Conservation (phyloP, 2,329 filamentous ascomycete species). For the Helminthosporium solani region DNA sequence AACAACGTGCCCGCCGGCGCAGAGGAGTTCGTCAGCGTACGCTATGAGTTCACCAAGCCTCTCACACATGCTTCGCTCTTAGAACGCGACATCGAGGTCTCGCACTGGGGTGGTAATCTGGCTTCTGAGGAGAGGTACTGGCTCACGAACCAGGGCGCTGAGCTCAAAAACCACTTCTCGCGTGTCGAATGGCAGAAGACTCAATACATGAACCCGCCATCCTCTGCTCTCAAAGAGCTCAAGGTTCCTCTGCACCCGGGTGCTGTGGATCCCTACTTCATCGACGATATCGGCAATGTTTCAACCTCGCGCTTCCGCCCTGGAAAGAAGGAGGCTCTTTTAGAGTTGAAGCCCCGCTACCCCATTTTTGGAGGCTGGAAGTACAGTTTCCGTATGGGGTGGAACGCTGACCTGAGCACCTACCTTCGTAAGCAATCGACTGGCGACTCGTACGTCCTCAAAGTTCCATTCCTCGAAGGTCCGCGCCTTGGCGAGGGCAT, state of each 20-base stretch:
- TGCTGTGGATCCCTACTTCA: constrained; percentile 87
- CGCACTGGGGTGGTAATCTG: constrained; percentile 96
- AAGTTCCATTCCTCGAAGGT: constrained; percentile 89
- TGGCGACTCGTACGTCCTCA: constrained; percentile 76
- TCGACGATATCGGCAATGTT: constrained; percentile 94
- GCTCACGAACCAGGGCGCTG: constrained; percentile 81
- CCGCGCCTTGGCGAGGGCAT: constrained; percentile 83
- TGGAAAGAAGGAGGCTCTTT: constrained; percentile 72
- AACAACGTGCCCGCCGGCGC: constrained; percentile 77
- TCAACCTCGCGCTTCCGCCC: constrained; percentile 87
- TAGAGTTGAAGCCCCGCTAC: constrained; percentile 91
- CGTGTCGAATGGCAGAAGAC: constrained; percentile 52
- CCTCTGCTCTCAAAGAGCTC: constrained; percentile 77
- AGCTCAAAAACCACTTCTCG: constrained; percentile 56
- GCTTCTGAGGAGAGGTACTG: constrained; percentile 94
- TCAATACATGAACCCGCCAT: constrained; percentile 72
- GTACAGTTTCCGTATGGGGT: constrained; percentile 94
- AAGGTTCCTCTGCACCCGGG: constrained; percentile 77
- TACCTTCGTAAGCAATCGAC: constrained; percentile 67
- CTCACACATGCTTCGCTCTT: constrained; percentile 75
- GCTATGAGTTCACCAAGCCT: constrained; percentile 95
- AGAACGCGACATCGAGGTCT: constrained; percentile 91
- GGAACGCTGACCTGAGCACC: constrained; percentile 81
- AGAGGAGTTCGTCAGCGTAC: constrained; percentile 69
- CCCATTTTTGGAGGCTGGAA: constrained; percentile 98